Percentiles rank a stretch among this genome's conserved stretches.
phyloP scores from a whole-genome alignment of 306 rosid species.

The Vigna hirtella region DNA sequence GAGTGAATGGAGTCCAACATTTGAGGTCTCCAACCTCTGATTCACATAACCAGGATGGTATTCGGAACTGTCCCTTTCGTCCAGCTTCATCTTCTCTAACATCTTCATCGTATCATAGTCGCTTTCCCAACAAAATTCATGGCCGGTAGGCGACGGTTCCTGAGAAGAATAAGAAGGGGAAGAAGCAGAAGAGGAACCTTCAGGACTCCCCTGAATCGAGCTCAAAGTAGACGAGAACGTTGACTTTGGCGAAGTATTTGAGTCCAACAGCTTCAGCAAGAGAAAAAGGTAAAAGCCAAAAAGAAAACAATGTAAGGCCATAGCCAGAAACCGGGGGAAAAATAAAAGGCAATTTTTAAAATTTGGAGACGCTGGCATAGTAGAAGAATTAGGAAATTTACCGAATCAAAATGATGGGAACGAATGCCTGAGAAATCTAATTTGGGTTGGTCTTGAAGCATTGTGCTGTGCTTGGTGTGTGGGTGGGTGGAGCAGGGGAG shows the following conservation, averaged over 20 bases:
- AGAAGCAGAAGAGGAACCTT: conserved; percentile 46
- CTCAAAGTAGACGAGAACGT: conserved; percentile 59
- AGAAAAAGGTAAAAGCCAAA: neutral
- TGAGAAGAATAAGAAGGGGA: conserved; percentile 52
- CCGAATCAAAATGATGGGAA: conserved; percentile 53
- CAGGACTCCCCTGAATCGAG: conserved; percentile 57
- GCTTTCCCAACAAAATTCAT: conserved; percentile 39
- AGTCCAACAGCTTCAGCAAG: conserved; percentile 55
- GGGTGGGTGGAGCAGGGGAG: neutral
- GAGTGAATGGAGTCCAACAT: conserved; percentile 29
- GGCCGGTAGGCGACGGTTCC: conserved; percentile 48
- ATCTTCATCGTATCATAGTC: conserved; percentile 32
- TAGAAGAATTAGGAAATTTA: neutral
- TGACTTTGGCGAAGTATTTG: conserved; percentile 53
- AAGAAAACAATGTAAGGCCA: neutral
- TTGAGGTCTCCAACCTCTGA: conserved; percentile 25
- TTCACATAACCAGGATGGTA: conserved; percentile 12
- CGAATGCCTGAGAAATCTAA: conserved; percentile 10
- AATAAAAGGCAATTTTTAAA: neutral
- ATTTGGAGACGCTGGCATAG: neutral
- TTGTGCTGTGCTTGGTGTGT: conserved; percentile 29
- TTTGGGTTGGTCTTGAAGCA: conserved; percentile 55
- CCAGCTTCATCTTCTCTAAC: conserved; percentile 56
- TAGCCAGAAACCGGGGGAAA: too few relatives aligned
- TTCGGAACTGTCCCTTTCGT: conserved; percentile 33